These are phyloP conservation scores for Colletotrichum kahawae DNA, from an alignment of 2,329 filamentous ascomycete species.

Conservation along the genomic window DNA sequence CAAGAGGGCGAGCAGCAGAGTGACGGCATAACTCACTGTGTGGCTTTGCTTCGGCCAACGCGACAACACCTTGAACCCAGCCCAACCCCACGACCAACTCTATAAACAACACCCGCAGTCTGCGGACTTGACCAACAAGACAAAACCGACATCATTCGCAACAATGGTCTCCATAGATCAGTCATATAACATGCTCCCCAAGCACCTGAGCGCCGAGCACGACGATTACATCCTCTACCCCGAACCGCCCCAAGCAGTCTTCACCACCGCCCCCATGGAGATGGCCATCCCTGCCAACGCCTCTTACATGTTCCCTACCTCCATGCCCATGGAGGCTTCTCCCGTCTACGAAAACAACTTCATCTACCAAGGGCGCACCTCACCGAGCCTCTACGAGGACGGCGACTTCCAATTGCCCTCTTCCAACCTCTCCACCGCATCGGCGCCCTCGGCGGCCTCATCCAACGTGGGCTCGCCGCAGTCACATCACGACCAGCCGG, in stretches of 20 bases:
- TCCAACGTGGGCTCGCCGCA: slow-evolving; percentile 72
- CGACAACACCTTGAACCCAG: not conserved
- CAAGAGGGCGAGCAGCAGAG: not conserved
- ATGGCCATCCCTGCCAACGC: slow-evolving; percentile 53
- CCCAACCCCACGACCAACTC: not conserved
- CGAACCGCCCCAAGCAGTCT: slow-evolving; percentile 46
- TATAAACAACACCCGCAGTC: not conserved
- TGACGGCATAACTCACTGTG: slow-evolving; percentile 13
- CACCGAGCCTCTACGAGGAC: slow-evolving; percentile 58
- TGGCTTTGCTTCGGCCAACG: slow-evolving; percentile 19
- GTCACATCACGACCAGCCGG: slow-evolving; percentile 63
- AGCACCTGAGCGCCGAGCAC: slow-evolving; percentile 29
- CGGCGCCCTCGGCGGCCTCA: slow-evolving; percentile 67
- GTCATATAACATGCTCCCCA: slow-evolving; percentile 31
- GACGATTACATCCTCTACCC: slow-evolving; percentile 52
- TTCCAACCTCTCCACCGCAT: slow-evolving; percentile 66
- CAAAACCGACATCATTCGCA: not conserved
- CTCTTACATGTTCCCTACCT: slow-evolving; percentile 43
- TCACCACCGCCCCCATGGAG: slow-evolving; percentile 49
- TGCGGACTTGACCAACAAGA: not conserved
- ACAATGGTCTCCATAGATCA: slow-evolving; percentile 28
- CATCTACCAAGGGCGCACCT: slow-evolving; percentile 51
- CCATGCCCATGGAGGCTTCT: slow-evolving; percentile 50
- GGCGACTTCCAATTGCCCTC: slow-evolving; percentile 54
- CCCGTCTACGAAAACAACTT: slow-evolving; percentile 53